A percentile compares a stretch with the other conserved stretches of the same genome.
Conservation (phyloP, 768 basidiomycete species). For the Boletus sp. region DNA sequence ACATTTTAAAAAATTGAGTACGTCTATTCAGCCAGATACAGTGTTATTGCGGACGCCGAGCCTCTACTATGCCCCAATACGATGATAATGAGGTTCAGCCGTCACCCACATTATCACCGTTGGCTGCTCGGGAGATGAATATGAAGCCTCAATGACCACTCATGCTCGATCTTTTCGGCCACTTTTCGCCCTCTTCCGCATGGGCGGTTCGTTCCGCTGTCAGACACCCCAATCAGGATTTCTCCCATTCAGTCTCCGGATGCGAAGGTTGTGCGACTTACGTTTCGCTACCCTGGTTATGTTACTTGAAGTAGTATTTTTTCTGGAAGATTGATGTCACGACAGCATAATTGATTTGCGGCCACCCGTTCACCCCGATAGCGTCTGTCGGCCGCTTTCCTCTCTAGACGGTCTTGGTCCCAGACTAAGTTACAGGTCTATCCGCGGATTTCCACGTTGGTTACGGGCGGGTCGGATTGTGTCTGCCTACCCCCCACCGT, state of each 20-base stretch:
- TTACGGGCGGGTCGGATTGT: not conserved
- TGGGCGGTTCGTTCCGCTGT: conserved; percentile 71
- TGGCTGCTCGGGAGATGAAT: conserved; percentile 39
- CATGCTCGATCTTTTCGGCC: conserved; percentile 19
- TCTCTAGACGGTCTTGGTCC: too few species aligned
- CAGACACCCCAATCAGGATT: conserved; percentile 31
- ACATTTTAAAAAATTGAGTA: not conserved
- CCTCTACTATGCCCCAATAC: conserved; percentile 13
- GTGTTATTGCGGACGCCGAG: conserved; percentile 20
- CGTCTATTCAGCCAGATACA: conserved; percentile 1
- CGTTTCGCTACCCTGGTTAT: not conserved
- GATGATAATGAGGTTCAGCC: conserved; percentile 36
- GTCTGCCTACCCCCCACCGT: not conserved
- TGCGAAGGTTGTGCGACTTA: conserved; percentile 4
- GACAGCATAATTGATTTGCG: not conserved
- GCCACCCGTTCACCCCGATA: not conserved
- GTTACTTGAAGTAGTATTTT: not conserved
- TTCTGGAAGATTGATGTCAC: not conserved
- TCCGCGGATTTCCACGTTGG: not conserved
- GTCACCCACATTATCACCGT: conserved; percentile 39
- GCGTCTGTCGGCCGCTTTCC: too few species aligned
- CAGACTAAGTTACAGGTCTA: not conserved
- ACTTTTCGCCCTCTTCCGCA: conserved; percentile 3
- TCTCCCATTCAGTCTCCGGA: not conserved
- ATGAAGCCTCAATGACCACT: conserved; percentile 58